Evolutionary conservation across 129 eudicot species (phyloP).

Genomic region (Centrapalus pauciflorus): DNA sequence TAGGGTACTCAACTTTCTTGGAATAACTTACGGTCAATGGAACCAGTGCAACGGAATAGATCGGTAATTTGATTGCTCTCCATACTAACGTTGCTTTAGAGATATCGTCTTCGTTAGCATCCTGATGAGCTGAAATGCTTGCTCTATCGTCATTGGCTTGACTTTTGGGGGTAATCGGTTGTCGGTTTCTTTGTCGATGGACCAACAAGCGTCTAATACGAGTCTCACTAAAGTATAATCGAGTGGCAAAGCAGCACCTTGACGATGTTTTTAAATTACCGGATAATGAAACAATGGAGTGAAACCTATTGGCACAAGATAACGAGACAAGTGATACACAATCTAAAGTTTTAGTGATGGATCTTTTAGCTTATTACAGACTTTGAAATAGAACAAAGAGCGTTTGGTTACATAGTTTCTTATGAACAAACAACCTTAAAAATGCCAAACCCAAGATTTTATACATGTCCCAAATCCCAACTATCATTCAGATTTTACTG

Average conservation of each 20-base stretch:
- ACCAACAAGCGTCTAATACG: conserved; percentile 4
- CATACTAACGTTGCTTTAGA: conserved; percentile 67
- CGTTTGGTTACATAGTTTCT: background rate
- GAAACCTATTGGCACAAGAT: conserved; percentile 24
- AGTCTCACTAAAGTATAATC: conserved; percentile 3
- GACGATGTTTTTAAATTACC: conserved; percentile 24
- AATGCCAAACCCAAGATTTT: background rate
- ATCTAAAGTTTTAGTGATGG: background rate
- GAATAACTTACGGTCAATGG: conserved; percentile 69
- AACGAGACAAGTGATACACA: background rate
- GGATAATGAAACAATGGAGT: conserved; percentile 20
- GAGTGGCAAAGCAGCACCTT: conserved; percentile 11
- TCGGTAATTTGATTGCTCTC: conserved; percentile 92
- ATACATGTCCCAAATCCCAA: background rate
- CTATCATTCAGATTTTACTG: background rate
- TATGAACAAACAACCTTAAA: background rate
- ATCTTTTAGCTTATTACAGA: too few species aligned
- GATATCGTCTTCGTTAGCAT: conserved; percentile 30
- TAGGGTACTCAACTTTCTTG: background rate
- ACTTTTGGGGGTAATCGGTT: conserved; percentile 9
- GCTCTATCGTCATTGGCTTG: conserved; percentile 19
- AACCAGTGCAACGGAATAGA: conserved; percentile 86
- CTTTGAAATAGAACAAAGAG: background rate
- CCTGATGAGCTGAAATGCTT: conserved; percentile 15
- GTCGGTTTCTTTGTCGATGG: conserved; percentile 5